Evolutionary conservation across 2,329 filamentous ascomycete genomes (phyloP).

Genomic region (Fusarium chlamydosporum): DNA sequence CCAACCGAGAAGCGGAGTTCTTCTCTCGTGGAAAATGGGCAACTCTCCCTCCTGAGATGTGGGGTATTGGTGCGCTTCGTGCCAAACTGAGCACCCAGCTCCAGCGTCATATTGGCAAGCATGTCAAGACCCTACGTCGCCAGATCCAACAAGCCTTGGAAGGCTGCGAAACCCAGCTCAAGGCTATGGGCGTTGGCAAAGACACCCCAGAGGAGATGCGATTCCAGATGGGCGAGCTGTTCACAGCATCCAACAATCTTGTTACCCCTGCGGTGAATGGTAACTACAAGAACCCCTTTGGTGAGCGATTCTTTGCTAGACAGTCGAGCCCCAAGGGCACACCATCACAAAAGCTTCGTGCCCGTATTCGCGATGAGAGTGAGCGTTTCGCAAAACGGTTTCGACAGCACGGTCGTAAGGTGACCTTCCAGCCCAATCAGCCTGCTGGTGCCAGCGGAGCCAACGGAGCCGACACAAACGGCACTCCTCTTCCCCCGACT

Average conservation of each 20-base stretch:
- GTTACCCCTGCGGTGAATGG: slow-evolving; percentile 67
- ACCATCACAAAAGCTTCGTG: slow-evolving; percentile 65
- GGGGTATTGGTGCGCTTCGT: slow-evolving; percentile 62
- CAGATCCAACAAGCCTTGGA: slow-evolving; percentile 67
- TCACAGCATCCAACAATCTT: slow-evolving; percentile 67
- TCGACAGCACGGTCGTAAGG: slow-evolving; percentile 64
- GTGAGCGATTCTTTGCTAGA: slow-evolving; percentile 65
- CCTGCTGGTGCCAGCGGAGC: slow-evolving; percentile 32
- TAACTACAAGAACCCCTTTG: slow-evolving; percentile 69
- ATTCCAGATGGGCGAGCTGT: slow-evolving; percentile 67
- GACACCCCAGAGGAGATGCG: slow-evolving; percentile 68
- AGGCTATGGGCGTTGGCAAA: slow-evolving; percentile 64
- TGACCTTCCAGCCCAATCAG: slow-evolving; percentile 57
- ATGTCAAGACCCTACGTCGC: slow-evolving; percentile 64
- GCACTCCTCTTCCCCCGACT: slow-evolving; percentile 49
- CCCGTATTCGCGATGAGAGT: slow-evolving; percentile 66
- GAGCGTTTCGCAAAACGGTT: slow-evolving; percentile 65
- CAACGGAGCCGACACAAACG: slow-evolving; percentile 29
- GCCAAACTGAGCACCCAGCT: slow-evolving; percentile 65
- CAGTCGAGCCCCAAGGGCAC: slow-evolving; percentile 65
- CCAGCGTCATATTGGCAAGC: slow-evolving; percentile 66
- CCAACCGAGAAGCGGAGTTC: slow-evolving; percentile 62
- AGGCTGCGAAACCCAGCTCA: slow-evolving; percentile 64
- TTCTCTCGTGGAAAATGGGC: slow-evolving; percentile 66
- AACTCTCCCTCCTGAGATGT: slow-evolving; percentile 62